Base-by-base conservation (phyloP, 805 yeast species). In the Ogataea siamensis region DNA sequence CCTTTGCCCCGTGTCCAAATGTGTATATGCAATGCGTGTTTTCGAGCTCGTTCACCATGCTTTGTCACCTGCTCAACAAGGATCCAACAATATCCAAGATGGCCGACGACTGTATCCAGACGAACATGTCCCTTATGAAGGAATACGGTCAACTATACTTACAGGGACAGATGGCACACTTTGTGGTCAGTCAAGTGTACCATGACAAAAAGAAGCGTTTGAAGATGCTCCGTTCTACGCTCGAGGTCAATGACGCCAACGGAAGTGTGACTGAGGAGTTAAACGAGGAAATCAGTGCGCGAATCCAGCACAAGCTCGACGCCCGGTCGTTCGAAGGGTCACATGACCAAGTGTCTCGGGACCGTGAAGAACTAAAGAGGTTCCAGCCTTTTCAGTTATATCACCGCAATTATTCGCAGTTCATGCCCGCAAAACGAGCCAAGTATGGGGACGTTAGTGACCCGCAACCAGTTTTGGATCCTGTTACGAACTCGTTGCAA, bases 31-130 rank as follows among this genome's bases (percentile, higher is more conserved):
- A 35, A n/a, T 37, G 33, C 22, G 57, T 79, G 28, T 79, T 78
- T 54, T 72, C 79, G 28, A 85, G 88, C 6, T 66, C 78, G 46
- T 67, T 79, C 49, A 78, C 80, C 67, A 71, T 82, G 53, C 67
- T 79, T 8, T 79, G 78, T 57, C 87, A 82, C 60, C 70, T 75
- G 14, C 26, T 39, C 8, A 46, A 44, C 32, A 29, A 20, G 5
- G 45, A 46, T n/a, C 25, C 39, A 1, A 23, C 31, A 15, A 38
- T 50, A 10, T 21, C 47, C 3, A 33, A 28, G n/a, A 19, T 43
- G 10, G 52, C 54, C 2, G 29, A 43, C 11, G 17, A 27, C 3
- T 33, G 45, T 12, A 15, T 45, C 10, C 34, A 29, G 15, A 26
- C 29, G 16, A 43, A 46, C 21, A 16, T 45, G 11, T 12, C 49